Evolutionary conservation across 257 asterid genomes (phyloP).

Genomic region (Fraxinus excelsior): DNA sequence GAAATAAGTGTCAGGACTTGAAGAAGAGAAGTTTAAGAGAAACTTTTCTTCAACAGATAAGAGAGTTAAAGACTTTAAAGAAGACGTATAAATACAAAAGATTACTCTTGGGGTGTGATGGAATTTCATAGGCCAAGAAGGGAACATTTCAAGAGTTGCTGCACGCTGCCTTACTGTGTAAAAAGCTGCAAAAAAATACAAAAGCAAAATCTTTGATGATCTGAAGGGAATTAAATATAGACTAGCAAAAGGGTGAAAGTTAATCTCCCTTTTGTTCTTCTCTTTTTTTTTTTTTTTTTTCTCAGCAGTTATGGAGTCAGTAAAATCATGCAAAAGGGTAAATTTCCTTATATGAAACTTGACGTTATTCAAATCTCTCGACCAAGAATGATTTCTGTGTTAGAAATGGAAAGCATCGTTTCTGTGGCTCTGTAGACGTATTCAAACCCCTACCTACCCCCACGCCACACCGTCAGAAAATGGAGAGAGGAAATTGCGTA

Average conservation of each 20-base stretch:
- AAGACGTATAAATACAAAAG: constrained; percentile 6
- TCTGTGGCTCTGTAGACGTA: constrained; percentile 34
- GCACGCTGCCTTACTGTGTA: constrained; percentile 65
- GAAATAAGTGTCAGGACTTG: constrained; percentile 1
- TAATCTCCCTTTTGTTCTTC: constrained; percentile 26
- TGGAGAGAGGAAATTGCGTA: constrained; percentile 15
- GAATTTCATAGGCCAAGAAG: constrained; percentile 92
- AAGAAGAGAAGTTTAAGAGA: neutral
- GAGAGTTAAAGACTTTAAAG: neutral
- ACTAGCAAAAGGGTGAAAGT: constrained; percentile 29
- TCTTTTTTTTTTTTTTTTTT: constrained; percentile 13
- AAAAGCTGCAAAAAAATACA: constrained; percentile 78
- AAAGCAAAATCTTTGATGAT: constrained; percentile 55
- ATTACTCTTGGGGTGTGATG: constrained; percentile 62
- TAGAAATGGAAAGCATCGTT: constrained; percentile 46
- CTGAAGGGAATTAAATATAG: constrained; percentile 7
- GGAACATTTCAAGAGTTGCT: constrained; percentile 96
- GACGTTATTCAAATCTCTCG: constrained; percentile 66
- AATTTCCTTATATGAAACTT: constrained; percentile 68
- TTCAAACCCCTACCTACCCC: constrained; percentile 36
- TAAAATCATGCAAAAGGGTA: constrained; percentile 63
- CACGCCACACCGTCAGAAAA: constrained; percentile 24
- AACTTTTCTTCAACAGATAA: neutral
- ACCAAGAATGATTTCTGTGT: constrained; percentile 66
- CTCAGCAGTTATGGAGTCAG: constrained; percentile 70